Evolutionary conservation across 257 asterid species (phyloP).

Genomic region (Forsythia viridissima): DNA sequence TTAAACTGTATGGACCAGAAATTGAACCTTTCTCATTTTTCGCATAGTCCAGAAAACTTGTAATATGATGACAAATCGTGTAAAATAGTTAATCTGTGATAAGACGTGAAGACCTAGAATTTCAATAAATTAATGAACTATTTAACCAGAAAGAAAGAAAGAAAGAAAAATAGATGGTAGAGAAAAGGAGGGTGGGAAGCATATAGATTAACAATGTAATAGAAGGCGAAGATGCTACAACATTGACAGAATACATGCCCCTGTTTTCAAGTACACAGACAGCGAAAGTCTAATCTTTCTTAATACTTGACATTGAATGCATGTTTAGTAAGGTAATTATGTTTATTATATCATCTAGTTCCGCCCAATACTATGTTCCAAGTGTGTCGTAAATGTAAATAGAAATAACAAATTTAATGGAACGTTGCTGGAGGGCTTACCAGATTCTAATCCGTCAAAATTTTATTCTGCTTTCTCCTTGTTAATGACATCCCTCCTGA

Average conservation of each 20-base stretch:
- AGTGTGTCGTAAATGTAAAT: background rate
- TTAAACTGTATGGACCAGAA: slow-evolving; percentile 1
- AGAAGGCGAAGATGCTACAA: background rate
- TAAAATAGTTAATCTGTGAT: background rate
- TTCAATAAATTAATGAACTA: background rate
- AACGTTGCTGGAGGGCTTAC: no score
- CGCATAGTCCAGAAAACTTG: background rate
- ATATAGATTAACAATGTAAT: background rate
- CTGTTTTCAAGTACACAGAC: background rate
- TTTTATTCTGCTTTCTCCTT: background rate
- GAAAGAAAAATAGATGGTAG: background rate
- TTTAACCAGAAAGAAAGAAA: background rate
- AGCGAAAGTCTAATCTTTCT: no score
- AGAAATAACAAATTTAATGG: background rate
- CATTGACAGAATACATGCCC: background rate
- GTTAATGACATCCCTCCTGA: background rate
- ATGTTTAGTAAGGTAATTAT: background rate
- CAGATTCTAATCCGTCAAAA: no score
- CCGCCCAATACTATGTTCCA: background rate
- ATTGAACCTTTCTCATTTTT: background rate
- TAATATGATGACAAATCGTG: background rate
- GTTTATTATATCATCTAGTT: background rate
- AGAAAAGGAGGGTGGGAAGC: background rate
- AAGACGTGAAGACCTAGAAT: background rate
- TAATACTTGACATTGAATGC: background rate